Percentiles rank a stretch among this genome's conserved stretches.
Conservation (phyloP, 345 rosid species). For the Mangifera indica region DNA sequence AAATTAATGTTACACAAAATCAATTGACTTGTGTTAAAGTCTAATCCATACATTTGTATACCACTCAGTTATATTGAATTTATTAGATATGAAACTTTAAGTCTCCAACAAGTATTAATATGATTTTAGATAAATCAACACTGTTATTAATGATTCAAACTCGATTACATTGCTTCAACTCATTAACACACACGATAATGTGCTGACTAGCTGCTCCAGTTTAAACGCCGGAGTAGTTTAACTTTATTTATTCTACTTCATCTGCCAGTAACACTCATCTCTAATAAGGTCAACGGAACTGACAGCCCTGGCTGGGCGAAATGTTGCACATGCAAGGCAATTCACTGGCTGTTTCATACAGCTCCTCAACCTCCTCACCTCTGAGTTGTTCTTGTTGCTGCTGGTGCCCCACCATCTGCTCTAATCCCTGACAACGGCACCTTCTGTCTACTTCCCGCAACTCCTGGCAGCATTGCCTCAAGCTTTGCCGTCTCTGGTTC, state of each 20-base stretch:
- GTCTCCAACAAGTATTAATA: too few species aligned
- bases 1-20: too few species aligned
- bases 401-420: conserved; percentile 12
- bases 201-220: conserved; percentile 13
- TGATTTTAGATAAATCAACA: too few species aligned
- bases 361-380: neutral
- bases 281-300: neutral
- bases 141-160: neutral
- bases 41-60: too few species aligned
- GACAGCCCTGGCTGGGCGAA: conserved; percentile 18
- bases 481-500: conserved; percentile 5
- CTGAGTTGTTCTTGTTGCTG: neutral
- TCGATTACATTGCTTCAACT: neutral
- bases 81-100: too few species aligned
- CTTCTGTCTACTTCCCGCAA: conserved; percentile 19
- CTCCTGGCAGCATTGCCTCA: conserved; percentile 33
- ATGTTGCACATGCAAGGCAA: conserved; percentile 25
- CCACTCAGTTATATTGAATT: too few species aligned
- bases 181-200: conserved; percentile 19
- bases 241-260: neutral
- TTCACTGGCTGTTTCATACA: neutral
- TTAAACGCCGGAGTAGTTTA: conserved; percentile 7
- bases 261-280: neutral
- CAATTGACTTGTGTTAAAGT: too few species aligned
- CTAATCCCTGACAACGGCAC: conserved; percentile 35